A percentile compares a stretch with the other conserved stretches of the same genome.
Evolutionary conservation across 441 rosid genomes (phyloP).

Genomic region (Breynia disticha): DNA sequence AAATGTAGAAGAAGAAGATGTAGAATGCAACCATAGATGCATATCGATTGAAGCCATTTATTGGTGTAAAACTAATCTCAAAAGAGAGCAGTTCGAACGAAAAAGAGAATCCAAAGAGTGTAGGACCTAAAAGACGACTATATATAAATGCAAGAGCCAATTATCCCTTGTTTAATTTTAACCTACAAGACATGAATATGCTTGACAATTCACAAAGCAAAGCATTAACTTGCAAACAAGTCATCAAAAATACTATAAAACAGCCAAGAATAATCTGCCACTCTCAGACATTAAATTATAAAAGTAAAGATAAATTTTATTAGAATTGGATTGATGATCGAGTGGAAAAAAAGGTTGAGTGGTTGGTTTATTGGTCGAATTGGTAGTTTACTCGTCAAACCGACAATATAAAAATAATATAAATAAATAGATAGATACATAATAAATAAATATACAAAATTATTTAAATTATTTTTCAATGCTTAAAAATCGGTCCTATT

Average conservation of each 20-base stretch:
- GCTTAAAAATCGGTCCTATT: too few relatives aligned
- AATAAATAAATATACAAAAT: too few relatives aligned
- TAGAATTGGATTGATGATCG: too few relatives aligned
- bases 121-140: background rate
- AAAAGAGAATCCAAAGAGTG: background rate
- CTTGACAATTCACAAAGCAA: slow-evolving; percentile 38
- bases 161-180: slow-evolving; percentile 1
- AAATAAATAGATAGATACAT: too few relatives aligned
- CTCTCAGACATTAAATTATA: background rate
- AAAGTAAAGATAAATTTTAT: background rate
- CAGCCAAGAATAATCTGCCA: slow-evolving; percentile 6
- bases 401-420: too few relatives aligned
- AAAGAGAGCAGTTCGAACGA: too few relatives aligned
- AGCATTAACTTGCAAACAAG: slow-evolving; percentile 29
- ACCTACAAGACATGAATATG: slow-evolving; percentile 43
- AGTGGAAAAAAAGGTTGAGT: background rate
- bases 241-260: slow-evolving; percentile 1
- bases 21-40: too few relatives aligned
- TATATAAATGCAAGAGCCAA: background rate
- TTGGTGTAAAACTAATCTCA: background rate
- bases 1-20: too few relatives aligned
- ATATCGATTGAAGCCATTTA: too few relatives aligned
- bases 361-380: background rate
- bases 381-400: too few relatives aligned
- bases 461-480: too few relatives aligned